These are phyloP conservation scores for Diaporthe amygdali DNA, from an alignment of 2,329 filamentous ascomycete species.

Conservation along the genomic window DNA sequence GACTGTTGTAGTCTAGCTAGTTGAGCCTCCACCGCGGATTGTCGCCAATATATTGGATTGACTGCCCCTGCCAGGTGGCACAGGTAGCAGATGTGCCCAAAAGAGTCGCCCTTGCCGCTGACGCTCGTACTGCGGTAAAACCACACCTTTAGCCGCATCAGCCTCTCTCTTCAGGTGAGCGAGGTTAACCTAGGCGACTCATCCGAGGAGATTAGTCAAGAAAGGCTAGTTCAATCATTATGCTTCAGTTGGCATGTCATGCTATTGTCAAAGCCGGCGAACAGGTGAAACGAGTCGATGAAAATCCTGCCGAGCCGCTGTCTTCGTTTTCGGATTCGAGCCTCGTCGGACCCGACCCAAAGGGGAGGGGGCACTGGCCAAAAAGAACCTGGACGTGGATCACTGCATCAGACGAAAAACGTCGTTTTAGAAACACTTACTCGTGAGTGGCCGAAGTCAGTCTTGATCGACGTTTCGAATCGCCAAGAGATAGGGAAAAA, in stretches of 20 bases:
- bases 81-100: neutral
- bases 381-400: neutral
- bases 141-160: neutral
- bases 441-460: neutral
- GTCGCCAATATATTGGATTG: slow-evolving; percentile 9
- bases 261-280: neutral
- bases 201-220: neutral
- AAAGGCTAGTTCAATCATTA: neutral
- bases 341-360: neutral
- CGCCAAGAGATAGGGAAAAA: neutral
- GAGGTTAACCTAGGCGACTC: too few species aligned
- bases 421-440: neutral
- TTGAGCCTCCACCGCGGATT: neutral
- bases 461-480: neutral
- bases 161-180: neutral
- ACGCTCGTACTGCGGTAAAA: neutral
- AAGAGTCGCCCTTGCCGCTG: neutral
- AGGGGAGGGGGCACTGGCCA: too few species aligned
- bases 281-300: neutral
- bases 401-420: slow-evolving; percentile 8
- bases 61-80: neutral
- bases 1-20: too few species aligned
- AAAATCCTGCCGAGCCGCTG: neutral
- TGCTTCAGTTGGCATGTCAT: neutral
- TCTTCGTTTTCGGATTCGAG: neutral